phyloP scores from a whole-genome alignment of 148 eudicot genomes.

The Polygonum aviculare region DNA sequence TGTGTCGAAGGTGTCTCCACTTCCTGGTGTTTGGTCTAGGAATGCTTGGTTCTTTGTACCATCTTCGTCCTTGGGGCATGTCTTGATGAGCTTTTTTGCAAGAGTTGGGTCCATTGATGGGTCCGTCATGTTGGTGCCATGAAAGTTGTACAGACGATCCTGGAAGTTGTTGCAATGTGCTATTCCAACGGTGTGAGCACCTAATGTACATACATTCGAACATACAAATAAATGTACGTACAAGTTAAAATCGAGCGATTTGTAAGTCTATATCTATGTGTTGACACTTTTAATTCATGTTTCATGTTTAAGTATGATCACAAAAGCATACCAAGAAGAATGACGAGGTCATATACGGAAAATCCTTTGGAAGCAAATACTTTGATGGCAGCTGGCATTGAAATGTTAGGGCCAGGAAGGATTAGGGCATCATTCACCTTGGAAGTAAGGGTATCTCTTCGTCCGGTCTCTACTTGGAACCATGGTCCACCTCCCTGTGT shows the following conservation, averaged over 20 bases:
- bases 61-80: not conserved
- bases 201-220: not conserved
- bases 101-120: constrained; percentile 16
- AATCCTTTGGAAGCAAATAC: not conserved
- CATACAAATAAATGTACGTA: not conserved
- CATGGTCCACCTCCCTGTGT: too few species aligned
- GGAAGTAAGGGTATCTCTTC: too few species aligned
- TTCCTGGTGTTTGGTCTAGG: constrained; percentile 45
- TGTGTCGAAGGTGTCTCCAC: constrained; percentile 38
- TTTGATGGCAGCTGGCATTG: constrained; percentile 3
- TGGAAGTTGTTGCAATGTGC: constrained; percentile 44
- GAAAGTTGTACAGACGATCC: constrained; percentile 48
- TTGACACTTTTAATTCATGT: too few species aligned
- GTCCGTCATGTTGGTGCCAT: not conserved
- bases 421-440: constrained; percentile 1
- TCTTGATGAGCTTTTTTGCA: constrained; percentile 11
- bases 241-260: too few species aligned
- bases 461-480: too few species aligned
- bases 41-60: constrained; percentile 15
- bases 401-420: constrained; percentile 13
- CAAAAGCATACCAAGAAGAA: constrained; percentile 8
- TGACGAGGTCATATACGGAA: not conserved
- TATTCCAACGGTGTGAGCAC: constrained; percentile 45
- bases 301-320: not conserved
- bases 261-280: too few species aligned